Conservation (phyloP, 306 rosid species). For the Ormosia semicastrata region DNA sequence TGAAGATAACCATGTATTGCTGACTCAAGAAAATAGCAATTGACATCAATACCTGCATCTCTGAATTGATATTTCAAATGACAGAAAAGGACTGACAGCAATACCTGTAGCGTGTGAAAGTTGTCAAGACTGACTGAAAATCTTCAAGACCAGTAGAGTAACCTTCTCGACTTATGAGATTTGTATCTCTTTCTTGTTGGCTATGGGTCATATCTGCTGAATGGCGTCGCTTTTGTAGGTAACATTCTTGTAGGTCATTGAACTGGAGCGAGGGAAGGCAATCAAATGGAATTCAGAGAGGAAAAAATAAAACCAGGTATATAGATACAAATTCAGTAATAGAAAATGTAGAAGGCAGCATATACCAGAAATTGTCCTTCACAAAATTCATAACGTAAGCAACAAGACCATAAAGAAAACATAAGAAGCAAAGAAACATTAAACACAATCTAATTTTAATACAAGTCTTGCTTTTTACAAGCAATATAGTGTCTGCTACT, state of each 20-base stretch:
- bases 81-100: constrained; percentile 17
- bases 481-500: neutral
- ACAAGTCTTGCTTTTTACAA: neutral
- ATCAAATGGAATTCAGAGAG: constrained; percentile 18
- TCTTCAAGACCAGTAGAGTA: constrained; percentile 81
- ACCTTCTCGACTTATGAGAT: constrained; percentile 67
- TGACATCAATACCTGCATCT: constrained; percentile 40
- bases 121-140: constrained; percentile 87
- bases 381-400: neutral
- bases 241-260: constrained; percentile 92
- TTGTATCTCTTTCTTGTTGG: constrained; percentile 61
- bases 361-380: neutral
- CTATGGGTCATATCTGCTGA: constrained; percentile 57
- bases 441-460: neutral
- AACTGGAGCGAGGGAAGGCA: constrained; percentile 57
- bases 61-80: neutral
- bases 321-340: neutral
- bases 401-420: neutral
- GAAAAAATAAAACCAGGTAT: neutral
- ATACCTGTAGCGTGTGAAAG: constrained; percentile 90
- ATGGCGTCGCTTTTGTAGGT: constrained; percentile 86
- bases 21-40: constrained; percentile 8
- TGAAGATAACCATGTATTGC: neutral
- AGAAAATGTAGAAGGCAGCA: neutral
- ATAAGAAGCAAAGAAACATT: neutral